Conservation (phyloP, 805 yeast genomes). For the Tetrapisispora nanseiensis region DNA sequence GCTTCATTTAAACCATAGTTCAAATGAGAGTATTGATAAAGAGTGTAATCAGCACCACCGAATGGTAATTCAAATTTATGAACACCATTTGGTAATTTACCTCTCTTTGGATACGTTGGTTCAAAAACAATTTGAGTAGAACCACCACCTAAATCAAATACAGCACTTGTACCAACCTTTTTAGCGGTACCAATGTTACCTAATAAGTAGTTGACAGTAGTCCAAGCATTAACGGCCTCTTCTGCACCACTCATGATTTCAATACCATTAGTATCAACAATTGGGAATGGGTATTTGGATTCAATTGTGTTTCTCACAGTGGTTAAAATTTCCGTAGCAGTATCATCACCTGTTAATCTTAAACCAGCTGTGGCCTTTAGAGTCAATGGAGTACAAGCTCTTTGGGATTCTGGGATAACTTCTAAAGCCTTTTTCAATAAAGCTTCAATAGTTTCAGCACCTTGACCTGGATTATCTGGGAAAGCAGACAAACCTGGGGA, state of each 20-base stretch:
- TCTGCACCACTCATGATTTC: conserved; percentile 92
- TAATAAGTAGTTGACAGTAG: conserved; percentile 84
- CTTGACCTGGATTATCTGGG: conserved; percentile 69
- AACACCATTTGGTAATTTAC: conserved; percentile 72
- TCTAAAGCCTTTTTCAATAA: conserved; percentile 66
- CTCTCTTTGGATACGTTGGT: conserved; percentile 61
- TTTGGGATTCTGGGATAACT: conserved; percentile 62
- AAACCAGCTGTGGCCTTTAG: conserved; percentile 98
- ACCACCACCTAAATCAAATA: conserved; percentile 96
- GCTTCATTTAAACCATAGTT: conserved; percentile 97
- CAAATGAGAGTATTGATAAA: conserved; percentile 90
- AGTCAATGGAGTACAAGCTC: conserved; percentile 83
- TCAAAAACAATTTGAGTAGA: conserved; percentile 98
- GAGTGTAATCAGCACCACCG: conserved; percentile 68
- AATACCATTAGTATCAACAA: conserved; percentile 78
- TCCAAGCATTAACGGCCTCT: conserved; percentile 99
- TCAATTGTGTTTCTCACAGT: conserved; percentile 73
- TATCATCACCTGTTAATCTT: conserved; percentile 70
- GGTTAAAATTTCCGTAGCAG: conserved; percentile 57
- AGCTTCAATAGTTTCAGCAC: conserved; percentile 84
- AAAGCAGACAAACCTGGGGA: conserved; percentile 87
- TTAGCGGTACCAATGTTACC: conserved; percentile 81
- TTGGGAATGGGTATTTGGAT: conserved; percentile 80
- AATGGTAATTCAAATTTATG: conserved; percentile 73
- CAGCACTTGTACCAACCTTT: conserved; percentile 84